phyloP scores from a whole-genome alignment of 2,329 filamentous ascomycete genomes.

The Aphanoascus verrucosus region DNA sequence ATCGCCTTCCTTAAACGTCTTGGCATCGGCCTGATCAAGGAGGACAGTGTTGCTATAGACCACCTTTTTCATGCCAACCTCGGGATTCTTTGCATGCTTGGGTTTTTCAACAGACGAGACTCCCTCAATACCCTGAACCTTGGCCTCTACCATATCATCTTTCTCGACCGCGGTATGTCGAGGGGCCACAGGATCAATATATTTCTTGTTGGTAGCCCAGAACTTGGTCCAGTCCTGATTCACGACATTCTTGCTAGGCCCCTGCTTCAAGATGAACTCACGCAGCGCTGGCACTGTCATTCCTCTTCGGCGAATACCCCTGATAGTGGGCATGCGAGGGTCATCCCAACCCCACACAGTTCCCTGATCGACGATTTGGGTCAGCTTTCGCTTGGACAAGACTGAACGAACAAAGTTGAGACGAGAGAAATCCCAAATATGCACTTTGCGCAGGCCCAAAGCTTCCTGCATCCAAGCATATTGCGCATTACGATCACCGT shows the following conservation, averaged over 20 bases:
- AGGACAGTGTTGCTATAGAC: slow-evolving; percentile 23
- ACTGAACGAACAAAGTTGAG: slow-evolving; percentile 44
- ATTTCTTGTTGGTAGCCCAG: slow-evolving; percentile 55
- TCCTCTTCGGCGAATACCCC: slow-evolving; percentile 38
- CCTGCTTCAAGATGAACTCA: slow-evolving; percentile 34
- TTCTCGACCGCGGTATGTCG: slow-evolving; percentile 25
- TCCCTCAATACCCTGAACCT: slow-evolving; percentile 42
- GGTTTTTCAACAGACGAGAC: slow-evolving; percentile 43
- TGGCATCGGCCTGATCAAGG: slow-evolving; percentile 26
- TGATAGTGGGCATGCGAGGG: slow-evolving; percentile 42
- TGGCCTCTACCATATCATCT: slow-evolving; percentile 21
- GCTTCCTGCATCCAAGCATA: slow-evolving; percentile 44
- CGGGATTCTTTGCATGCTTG: slow-evolving; percentile 25
- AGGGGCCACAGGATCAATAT: slow-evolving; percentile 51
- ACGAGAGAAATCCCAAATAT: slow-evolving; percentile 44
- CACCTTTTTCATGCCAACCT: slow-evolving; percentile 26
- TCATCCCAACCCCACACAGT: slow-evolving; percentile 44
- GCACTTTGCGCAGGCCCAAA: slow-evolving; percentile 36
- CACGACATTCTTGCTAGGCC: slow-evolving; percentile 32
- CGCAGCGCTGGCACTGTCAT: slow-evolving; percentile 23
- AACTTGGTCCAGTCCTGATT: slow-evolving; percentile 35
- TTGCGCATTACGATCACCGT: slow-evolving; percentile 43
- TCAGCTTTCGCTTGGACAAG: slow-evolving; percentile 43
- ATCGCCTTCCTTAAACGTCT: slow-evolving; percentile 24
- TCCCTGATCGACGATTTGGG: slow-evolving; percentile 40